Evolutionary conservation across 2,329 filamentous ascomycete species (phyloP).

Genomic region (Fusarium sp.): DNA sequence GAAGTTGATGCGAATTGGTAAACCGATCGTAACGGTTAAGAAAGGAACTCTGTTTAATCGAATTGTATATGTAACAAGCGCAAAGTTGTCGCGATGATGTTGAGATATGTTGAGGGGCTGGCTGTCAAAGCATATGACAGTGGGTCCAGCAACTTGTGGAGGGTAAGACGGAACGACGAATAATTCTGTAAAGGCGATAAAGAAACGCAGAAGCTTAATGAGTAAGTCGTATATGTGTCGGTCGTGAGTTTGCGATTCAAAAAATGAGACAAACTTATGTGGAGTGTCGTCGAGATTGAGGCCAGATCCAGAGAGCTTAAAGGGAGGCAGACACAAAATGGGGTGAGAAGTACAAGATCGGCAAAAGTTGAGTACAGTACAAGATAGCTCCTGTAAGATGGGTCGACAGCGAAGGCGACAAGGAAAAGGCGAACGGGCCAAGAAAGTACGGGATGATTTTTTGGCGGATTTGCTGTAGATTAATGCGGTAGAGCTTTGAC

Average conservation of each 20-base stretch:
- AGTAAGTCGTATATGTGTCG: slow-evolving; percentile 11
- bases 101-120: slow-evolving; percentile 32
- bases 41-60: slow-evolving; percentile 21
- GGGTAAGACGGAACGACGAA: slow-evolving; percentile 14
- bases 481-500: slow-evolving; percentile 42
- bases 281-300: slow-evolving; percentile 45
- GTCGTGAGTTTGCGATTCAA: slow-evolving; percentile 18
- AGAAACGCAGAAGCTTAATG: not conserved
- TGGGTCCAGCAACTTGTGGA: slow-evolving; percentile 27
- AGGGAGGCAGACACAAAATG: slow-evolving; percentile 11
- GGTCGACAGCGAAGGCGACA: slow-evolving; percentile 29
- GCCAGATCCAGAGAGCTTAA: slow-evolving; percentile 33
- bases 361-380: slow-evolving; percentile 23
- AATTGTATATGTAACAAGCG: slow-evolving; percentile 19
- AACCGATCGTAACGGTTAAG: slow-evolving; percentile 17
- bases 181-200: slow-evolving; percentile 28
- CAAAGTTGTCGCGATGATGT: slow-evolving; percentile 34
- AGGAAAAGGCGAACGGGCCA: slow-evolving; percentile 22
- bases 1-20: slow-evolving; percentile 1
- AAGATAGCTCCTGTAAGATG: slow-evolving; percentile 32
- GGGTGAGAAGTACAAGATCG: slow-evolving; percentile 22
- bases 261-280: slow-evolving; percentile 25
- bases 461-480: slow-evolving; percentile 31
- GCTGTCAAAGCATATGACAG: slow-evolving; percentile 38
- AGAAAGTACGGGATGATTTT: slow-evolving; percentile 26